Evolutionary conservation across 805 yeast genomes (phyloP), one percentile per base, ranked within the genome.

Genomic region (Metschnikowia arizonensis): DNA sequence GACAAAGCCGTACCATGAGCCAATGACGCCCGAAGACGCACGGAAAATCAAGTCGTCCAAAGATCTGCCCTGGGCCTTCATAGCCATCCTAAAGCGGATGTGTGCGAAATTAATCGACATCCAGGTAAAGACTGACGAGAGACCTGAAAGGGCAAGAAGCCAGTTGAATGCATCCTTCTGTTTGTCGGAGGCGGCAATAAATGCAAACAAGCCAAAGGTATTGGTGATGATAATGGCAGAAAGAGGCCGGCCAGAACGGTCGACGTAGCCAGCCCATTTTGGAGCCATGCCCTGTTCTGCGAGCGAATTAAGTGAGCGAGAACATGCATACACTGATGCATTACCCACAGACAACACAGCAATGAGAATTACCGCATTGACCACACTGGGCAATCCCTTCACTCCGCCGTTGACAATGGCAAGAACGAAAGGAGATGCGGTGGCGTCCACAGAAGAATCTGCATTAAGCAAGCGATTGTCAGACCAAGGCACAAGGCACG

Each of bases 371-470:
- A 84, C 88, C 17, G 81, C 87, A 60, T 85, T 85, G 70, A 85
- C 82, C 50, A 85, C 77, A 42, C 82, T 79, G 42, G 90, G 90
- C 40, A 83, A 73, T 33, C 79, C 85, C 40, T 66, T 68, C 52
- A 84, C 79, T 54, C 84, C 83, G 24, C 79, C 85, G 44, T 73
- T 66, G 25, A 73, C 68, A 46, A 83, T 78, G 33, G 90, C 88
- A 63, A 84, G 74, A 53, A 84, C 90, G 59, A 83, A 84, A 21
- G 91, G 91, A 14, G 90, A 84, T 24, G 87, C 82, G 24, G 81
- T 64, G 33, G 79, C 76, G 52, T 79, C 79, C 19, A 65, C 68
- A 31, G 76, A 71, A 9, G 73, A 60, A 1, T 75, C 56, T 35
- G 82, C 81, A 58, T 72, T 65, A 29, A 48, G 35, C 40, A 48